Conservation (phyloP, 1,284 basidiomycete genomes). For the Trichosporon sp. region DNA sequence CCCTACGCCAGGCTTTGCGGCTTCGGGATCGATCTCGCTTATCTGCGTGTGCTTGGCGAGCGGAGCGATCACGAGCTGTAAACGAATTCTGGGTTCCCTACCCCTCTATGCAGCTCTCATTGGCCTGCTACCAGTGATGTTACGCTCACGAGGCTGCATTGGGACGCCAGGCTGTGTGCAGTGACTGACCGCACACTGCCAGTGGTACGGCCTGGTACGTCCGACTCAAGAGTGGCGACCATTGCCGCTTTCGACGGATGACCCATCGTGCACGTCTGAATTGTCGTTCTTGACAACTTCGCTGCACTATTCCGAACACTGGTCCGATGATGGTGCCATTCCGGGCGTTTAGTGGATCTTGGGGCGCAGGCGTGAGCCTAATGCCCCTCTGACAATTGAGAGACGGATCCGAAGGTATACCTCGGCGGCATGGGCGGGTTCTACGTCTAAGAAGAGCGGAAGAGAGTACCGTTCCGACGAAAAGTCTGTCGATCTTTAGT, state of each 20-base stretch:
- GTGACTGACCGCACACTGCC: neutral
- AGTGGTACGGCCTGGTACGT: neutral
- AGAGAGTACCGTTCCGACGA: neutral
- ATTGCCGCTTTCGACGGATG: neutral
- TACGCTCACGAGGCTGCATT: too few species aligned
- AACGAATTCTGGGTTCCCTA: neutral
- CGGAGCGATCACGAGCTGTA: neutral
- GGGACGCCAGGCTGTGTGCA: neutral
- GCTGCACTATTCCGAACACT: too few species aligned
- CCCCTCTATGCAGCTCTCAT: neutral
- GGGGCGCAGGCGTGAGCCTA: neutral
- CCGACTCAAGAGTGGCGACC: neutral
- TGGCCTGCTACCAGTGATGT: neutral
- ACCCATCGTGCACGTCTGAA: neutral
- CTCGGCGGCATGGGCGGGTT: too few species aligned
- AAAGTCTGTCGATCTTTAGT: neutral
- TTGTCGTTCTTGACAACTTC: too few species aligned
- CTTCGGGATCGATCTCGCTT: slow-evolving; percentile 7
- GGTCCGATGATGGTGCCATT: neutral
- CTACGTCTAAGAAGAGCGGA: neutral
- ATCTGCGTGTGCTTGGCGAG: neutral
- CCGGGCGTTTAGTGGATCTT: neutral
- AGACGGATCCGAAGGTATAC: too few species aligned
- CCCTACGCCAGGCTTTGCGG: neutral
- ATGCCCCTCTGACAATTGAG: neutral